Base-by-base conservation (phyloP, 2,329 filamentous ascomycete species). In the Phialophora expanda region DNA sequence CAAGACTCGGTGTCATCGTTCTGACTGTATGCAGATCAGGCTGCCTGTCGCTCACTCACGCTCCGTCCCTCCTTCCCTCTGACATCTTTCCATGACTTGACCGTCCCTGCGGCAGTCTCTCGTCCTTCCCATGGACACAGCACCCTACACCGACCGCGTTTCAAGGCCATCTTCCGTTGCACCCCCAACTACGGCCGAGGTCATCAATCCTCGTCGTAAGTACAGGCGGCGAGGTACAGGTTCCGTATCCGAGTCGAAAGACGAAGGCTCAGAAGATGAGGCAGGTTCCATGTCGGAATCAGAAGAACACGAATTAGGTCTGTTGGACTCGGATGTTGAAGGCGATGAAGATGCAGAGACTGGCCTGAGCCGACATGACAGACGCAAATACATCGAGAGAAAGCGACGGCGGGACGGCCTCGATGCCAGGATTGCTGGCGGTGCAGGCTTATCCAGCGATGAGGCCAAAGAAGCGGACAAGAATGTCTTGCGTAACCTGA, bases 301-400 rank as follows among this genome's bases (percentile, higher is more conserved):
- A 69, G 82, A 83, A 61, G 86, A 88, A 71, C 82, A 86, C 72
- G 86, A 88, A 75, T 75, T 86, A 73, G 82, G 84, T 72, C 78
- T 83, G 69, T 79, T 87, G 70, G 84, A 87, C 61, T 88, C 88
- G 30, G 90, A 92, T 71, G 89, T 92, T 69, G 90, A 91, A 70
- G 89, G 92, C 70, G 90, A 90, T 55, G 91, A 94, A 72, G 93
- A 97, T 75, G 93, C 96, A 79, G 93, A 97, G 83, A 91, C 91
- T 1, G 93, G 93, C 0, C 82, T 97, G 71, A 96, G 92, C 44
- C 84, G 85, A 67, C 86, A 87, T 73, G 90, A 94, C 73, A 86
- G 87, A 76, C 84, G 86, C 70, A 87, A 89, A 75, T 88, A 89
- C 73, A 86, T 87, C 74, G 84, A 84, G 73, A 86, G 87, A 78